A percentile compares a stretch with the other conserved stretches of the same genome.
Conservation (phyloP, 2,329 filamentous ascomycete species). For the Aspergillus ochraceoroseus region DNA sequence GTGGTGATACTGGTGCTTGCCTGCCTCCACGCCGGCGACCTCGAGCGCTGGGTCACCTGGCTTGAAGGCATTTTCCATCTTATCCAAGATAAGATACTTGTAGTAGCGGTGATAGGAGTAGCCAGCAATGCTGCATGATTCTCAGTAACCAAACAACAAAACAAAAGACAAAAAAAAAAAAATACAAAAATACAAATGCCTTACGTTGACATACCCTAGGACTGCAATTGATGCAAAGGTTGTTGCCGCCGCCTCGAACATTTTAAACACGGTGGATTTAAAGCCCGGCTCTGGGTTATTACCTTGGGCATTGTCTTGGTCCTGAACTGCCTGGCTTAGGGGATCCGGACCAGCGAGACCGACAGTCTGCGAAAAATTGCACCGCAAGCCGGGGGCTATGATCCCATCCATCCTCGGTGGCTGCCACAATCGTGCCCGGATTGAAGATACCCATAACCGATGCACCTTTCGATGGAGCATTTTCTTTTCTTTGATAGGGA, state of each 20-base stretch:
- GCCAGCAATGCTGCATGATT: constrained; percentile 51
- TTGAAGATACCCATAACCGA: constrained; percentile 20
- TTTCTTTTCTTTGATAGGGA: constrained; percentile 2
- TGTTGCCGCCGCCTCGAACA: constrained; percentile 69
- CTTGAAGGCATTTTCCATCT: constrained; percentile 87
- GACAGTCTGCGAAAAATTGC: constrained; percentile 25
- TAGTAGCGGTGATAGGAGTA: constrained; percentile 78
- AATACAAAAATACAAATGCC: background rate
- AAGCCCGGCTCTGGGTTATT: constrained; percentile 31
- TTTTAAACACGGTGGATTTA: constrained; percentile 51
- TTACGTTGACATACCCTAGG: constrained; percentile 49
- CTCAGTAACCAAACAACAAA: constrained; percentile 24
- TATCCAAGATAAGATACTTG: constrained; percentile 83
- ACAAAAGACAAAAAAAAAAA: too few species aligned
- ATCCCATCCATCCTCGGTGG: constrained; percentile 11
- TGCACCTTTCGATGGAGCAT: constrained; percentile 26
- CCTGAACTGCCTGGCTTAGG: constrained; percentile 30
- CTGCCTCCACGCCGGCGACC: constrained; percentile 56
- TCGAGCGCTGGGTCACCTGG: constrained; percentile 87
- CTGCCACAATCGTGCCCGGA: constrained; percentile 19
- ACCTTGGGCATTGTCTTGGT: constrained; percentile 25
- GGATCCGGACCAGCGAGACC: constrained; percentile 26
- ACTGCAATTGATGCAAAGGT: constrained; percentile 71
- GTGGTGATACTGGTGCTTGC: constrained; percentile 36
- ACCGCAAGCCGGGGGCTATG: constrained; percentile 17